Percentiles rank a stretch among this genome's conserved stretches.
phyloP scores from a whole-genome alignment of 129 eudicot genomes.

The Erigeron canadensis region DNA sequence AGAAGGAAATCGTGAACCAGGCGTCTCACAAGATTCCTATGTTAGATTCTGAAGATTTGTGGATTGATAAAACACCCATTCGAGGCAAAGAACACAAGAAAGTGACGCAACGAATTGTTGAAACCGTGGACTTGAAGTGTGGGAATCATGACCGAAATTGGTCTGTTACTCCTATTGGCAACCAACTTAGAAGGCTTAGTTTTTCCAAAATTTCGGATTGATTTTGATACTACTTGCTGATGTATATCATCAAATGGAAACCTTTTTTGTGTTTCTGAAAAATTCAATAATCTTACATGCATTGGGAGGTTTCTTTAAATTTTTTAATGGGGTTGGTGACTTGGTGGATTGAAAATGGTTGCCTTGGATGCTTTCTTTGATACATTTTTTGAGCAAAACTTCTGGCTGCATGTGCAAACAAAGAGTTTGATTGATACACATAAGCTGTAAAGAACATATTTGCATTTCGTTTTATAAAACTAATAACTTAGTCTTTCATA shows the following conservation, averaged over 20 bases:
- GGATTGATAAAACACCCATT: slow-evolving; percentile 36
- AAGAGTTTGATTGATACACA: slow-evolving; percentile 30
- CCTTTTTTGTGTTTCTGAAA: slow-evolving; percentile 3
- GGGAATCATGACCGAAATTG: slow-evolving; percentile 38
- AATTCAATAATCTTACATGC: slow-evolving; percentile 10
- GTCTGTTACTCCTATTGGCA: slow-evolving; percentile 33
- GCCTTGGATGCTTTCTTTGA: slow-evolving; percentile 20
- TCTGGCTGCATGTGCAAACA: slow-evolving; percentile 29
- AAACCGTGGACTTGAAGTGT: slow-evolving; percentile 47
- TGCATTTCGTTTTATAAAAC: slow-evolving; percentile 7
- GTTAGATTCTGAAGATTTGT: slow-evolving; percentile 35
- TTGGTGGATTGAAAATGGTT: slow-evolving; percentile 28
- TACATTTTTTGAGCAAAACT: slow-evolving; percentile 20
- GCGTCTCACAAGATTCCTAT: slow-evolving; percentile 35
- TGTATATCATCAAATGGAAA: slow-evolving; percentile 12
- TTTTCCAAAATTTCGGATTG: slow-evolving; percentile 46
- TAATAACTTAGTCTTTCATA: slow-evolving; percentile 2
- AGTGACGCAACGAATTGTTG: slow-evolving; percentile 30
- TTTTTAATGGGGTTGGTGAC: slow-evolving; percentile 29
- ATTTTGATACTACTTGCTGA: slow-evolving; percentile 13
- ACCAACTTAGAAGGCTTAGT: slow-evolving; percentile 37
- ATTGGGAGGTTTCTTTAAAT: background rate
- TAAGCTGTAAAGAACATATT: slow-evolving; percentile 5
- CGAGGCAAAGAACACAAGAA: slow-evolving; percentile 35
- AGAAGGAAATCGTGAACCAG: slow-evolving; percentile 13